Percentiles rank a stretch among this genome's conserved stretches.
Evolutionary conservation across 345 rosid species (phyloP).

Genomic region (Rhodamnia argentea): DNA sequence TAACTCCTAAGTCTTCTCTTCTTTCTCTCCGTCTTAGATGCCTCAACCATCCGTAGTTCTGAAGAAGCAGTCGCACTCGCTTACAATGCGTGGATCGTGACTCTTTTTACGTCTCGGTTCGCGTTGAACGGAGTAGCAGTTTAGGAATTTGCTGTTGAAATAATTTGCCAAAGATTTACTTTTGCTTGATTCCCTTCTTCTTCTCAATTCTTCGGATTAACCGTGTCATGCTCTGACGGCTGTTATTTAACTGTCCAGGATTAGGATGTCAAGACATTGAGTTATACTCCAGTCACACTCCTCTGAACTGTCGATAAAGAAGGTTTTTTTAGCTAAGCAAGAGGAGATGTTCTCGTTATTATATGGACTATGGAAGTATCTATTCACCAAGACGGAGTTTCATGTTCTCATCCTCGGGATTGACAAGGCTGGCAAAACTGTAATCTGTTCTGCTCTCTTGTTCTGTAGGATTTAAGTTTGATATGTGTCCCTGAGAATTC

Average conservation of each 20-base stretch:
- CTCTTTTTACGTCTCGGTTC: background rate
- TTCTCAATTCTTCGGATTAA: background rate
- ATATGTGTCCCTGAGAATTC: background rate
- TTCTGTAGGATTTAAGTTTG: background rate
- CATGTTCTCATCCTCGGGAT: conserved; percentile 96
- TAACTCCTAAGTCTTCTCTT: background rate
- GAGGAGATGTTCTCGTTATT: conserved; percentile 91
- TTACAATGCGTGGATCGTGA: background rate
- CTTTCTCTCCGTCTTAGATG: no score
- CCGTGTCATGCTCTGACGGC: background rate
- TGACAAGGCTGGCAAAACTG: conserved; percentile 96
- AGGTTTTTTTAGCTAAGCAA: background rate
- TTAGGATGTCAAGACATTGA: background rate
- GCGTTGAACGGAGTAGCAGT: background rate
- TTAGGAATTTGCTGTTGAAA: background rate
- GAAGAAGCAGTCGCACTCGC: background rate
- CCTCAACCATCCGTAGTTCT: background rate
- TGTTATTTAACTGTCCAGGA: background rate
- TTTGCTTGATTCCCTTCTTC: background rate
- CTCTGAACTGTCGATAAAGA: background rate
- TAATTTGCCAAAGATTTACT: background rate
- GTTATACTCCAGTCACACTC: background rate
- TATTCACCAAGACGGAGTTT: conserved; percentile 84
- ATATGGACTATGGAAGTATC: conserved; percentile 81
- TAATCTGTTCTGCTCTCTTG: conserved; percentile 15